Evolutionary conservation across 2,329 filamentous ascomycete species (phyloP).

Genomic region (Fusarium sp.): DNA sequence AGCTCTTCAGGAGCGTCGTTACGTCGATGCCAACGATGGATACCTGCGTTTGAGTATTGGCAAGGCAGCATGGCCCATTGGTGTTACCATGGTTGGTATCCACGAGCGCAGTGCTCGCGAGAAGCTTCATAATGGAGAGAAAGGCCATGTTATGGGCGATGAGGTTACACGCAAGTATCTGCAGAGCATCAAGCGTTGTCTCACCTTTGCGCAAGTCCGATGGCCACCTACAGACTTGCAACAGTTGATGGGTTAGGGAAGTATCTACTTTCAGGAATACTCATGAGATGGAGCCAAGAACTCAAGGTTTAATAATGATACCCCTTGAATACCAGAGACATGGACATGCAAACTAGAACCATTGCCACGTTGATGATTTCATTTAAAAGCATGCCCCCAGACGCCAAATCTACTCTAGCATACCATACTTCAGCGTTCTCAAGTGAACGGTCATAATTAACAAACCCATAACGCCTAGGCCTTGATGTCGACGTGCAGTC

Average conservation of each 20-base stretch:
- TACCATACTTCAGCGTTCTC: constrained; percentile 26
- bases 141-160: constrained; percentile 97
- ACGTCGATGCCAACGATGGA: constrained; percentile 96
- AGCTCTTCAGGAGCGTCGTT: constrained; percentile 88
- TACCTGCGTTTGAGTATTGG: constrained; percentile 94
- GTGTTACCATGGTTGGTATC: constrained; percentile 99
- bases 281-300: constrained; percentile 1
- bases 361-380: constrained; percentile 2
- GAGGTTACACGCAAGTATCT: constrained; percentile 95
- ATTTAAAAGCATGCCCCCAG: constrained; percentile 29
- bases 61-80: constrained; percentile 98
- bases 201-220: constrained; percentile 95
- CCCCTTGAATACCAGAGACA: constrained; percentile 28
- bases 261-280: background rate
- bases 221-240: constrained; percentile 94
- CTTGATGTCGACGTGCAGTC: constrained; percentile 32
- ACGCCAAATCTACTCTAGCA: constrained; percentile 39
- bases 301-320: constrained; percentile 40
- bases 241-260: constrained; percentile 84
- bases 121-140: constrained; percentile 89
- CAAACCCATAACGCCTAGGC: constrained; percentile 44
- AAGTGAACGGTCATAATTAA: constrained; percentile 43
- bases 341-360: background rate
- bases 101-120: constrained; percentile 96
- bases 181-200: constrained; percentile 96